These are phyloP conservation scores for Boletus semigastroideus DNA, from an alignment of 1,284 basidiomycete genomes.

Conservation along the genomic window DNA sequence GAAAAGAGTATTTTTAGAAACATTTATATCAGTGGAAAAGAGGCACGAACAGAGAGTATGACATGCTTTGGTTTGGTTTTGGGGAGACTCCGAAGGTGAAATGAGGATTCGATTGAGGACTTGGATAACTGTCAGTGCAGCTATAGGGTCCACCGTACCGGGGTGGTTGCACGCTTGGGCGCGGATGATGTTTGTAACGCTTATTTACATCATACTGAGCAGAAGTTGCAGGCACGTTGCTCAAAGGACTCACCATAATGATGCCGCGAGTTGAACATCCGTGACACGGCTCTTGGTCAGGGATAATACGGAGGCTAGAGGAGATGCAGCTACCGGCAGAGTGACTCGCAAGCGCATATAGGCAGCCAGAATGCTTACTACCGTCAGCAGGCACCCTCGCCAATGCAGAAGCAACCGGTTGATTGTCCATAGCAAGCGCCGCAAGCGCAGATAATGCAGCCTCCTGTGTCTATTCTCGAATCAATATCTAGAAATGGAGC, in stretches of 20 bases:
- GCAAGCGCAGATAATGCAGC: constrained; percentile 70
- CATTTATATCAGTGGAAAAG: background rate
- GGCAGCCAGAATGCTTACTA: constrained; percentile 28
- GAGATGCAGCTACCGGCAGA: constrained; percentile 29
- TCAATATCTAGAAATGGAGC: background rate
- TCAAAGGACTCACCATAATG: constrained; percentile 53
- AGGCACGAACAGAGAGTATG: constrained; percentile 62
- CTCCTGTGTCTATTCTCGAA: constrained; percentile 57
- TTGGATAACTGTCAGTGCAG: constrained; percentile 57
- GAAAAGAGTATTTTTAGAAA: background rate
- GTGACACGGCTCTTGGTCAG: constrained; percentile 54
- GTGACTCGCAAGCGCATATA: constrained; percentile 7
- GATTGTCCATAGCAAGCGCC: constrained; percentile 67
- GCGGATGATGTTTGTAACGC: constrained; percentile 59
- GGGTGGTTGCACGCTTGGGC: constrained; percentile 36
- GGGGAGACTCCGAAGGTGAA: constrained; percentile 40
- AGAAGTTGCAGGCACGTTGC: background rate
- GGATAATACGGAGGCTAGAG: constrained; percentile 42
- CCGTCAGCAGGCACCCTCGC: constrained; percentile 42
- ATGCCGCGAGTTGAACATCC: constrained; percentile 66
- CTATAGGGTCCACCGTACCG: constrained; percentile 41
- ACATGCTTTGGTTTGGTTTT: constrained; percentile 59
- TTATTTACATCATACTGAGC: constrained; percentile 22
- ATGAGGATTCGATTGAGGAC: constrained; percentile 59
- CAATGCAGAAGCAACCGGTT: constrained; percentile 48